These are phyloP conservation scores for Yamadazyma sp. DNA, from an alignment of 1,139 yeast genomes.

Conservation along the genomic window DNA sequence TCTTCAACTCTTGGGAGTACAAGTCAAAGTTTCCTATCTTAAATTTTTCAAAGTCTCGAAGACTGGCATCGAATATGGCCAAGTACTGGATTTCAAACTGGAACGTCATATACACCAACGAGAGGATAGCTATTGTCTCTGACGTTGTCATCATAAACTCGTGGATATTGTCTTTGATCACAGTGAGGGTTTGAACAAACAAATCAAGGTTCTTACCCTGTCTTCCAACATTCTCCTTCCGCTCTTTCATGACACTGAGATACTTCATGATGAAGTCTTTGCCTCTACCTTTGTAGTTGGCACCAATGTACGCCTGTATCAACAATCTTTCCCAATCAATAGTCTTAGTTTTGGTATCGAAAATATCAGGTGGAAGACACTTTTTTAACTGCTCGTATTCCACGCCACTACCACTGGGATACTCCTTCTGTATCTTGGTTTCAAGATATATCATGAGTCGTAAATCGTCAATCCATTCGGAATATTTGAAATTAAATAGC, in stretches of 20 bases:
- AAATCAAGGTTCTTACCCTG: constrained; percentile 7
- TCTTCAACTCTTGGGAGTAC: constrained; percentile 9
- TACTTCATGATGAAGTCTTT: constrained; percentile 6
- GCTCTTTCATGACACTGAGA: constrained; percentile 6
- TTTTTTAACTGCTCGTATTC: not conserved
- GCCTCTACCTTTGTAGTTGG: constrained; percentile 2
- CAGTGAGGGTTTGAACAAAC: not conserved
- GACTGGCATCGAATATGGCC: constrained; percentile 1
- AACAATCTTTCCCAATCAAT: constrained; percentile 8
- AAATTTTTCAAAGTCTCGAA: constrained; percentile 8
- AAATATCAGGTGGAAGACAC: constrained; percentile 1
- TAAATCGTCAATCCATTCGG: constrained; percentile 9
- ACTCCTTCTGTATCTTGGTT: not conserved
- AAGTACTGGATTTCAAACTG: constrained; percentile 10
- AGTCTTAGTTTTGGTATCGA: not conserved
- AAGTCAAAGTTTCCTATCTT: constrained; percentile 6
- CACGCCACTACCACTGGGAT: not conserved
- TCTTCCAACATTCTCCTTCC: constrained; percentile 6
- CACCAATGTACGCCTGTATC: not conserved
- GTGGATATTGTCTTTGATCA: constrained; percentile 2
- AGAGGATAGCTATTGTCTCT: constrained; percentile 10
- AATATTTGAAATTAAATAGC: constrained; percentile 12
- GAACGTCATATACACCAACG: constrained; percentile 8
- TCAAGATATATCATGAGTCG: constrained; percentile 4
- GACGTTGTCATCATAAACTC: constrained; percentile 8